phyloP scores from a whole-genome alignment of 371 early-diverging fungal genomes.

The Rhizopus arrhizus region DNA sequence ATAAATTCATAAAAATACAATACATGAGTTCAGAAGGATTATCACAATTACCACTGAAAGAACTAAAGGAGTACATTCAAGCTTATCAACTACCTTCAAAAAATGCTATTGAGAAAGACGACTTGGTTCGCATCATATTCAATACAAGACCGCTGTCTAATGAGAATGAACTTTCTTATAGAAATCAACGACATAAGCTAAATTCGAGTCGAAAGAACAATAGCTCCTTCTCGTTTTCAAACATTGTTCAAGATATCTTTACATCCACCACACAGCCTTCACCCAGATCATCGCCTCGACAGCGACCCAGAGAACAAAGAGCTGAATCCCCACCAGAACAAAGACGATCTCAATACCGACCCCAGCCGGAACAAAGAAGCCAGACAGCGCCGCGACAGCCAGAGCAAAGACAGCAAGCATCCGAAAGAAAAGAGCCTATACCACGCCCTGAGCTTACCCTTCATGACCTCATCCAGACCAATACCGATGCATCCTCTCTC shows the following conservation, averaged over 20 bases:
- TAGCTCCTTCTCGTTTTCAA: background rate
- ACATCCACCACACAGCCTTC: background rate
- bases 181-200: conserved; percentile 9
- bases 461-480: conserved; percentile 36
- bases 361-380: background rate
- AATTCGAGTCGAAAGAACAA: background rate
- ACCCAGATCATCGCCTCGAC: background rate
- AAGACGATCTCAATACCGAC: background rate
- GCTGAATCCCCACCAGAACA: background rate
- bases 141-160: conserved; percentile 51
- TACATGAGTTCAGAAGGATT: conserved; percentile 42
- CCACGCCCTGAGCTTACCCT: conserved; percentile 16
- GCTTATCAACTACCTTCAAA: conserved; percentile 45
- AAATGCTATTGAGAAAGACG: conserved; percentile 46
- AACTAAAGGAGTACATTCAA: conserved; percentile 40
- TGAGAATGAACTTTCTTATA: conserved; percentile 36
- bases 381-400: conserved; percentile 5
- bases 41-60: conserved; percentile 30
- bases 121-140: conserved; percentile 48
- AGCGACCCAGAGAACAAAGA: background rate
- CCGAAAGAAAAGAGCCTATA: too few relatives aligned
- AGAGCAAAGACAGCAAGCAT: too few relatives aligned
- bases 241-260: background rate
- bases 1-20: conserved; percentile 44
- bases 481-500: conserved; percentile 50